Percentiles rank a stretch among this genome's conserved stretches.
Conservation (phyloP, 345 rosid genomes). For the Hirschfeldia incana region DNA sequence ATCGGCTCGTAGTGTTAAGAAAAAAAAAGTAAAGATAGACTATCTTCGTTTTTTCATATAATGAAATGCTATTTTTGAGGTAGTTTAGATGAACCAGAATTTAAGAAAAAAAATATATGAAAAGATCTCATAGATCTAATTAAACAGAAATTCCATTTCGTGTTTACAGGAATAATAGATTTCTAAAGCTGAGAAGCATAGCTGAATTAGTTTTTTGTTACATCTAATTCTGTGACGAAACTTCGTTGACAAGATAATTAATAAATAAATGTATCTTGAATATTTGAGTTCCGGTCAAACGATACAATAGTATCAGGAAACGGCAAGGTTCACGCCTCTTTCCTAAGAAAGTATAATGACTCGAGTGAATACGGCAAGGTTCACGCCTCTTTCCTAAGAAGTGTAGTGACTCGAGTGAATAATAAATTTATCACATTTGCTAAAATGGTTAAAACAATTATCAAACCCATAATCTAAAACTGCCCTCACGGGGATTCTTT, state of each 20-base stretch:
- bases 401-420: background rate
- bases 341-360: background rate
- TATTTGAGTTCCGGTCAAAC: background rate
- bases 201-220: no score
- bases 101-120: no score
- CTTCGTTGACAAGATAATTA: background rate
- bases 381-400: constrained; percentile 18
- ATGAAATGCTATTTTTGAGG: no score
- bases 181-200: no score
- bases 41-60: background rate
- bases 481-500: background rate
- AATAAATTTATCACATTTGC: background rate
- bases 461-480: background rate
- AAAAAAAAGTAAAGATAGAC: background rate
- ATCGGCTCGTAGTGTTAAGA: no score
- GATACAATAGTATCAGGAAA: background rate
- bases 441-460: background rate
- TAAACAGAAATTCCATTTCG: no score
- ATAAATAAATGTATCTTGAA: background rate
- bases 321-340: constrained; percentile 27
- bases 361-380: constrained; percentile 1
- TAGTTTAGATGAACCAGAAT: no score
- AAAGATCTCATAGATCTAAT: no score
- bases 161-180: no score
- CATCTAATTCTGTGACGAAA: no score